Evolutionary conservation across 2,329 filamentous ascomycete species (phyloP), one percentile per base, ranked within the genome.

Genomic region (Torrubiella hemipterigena): DNA sequence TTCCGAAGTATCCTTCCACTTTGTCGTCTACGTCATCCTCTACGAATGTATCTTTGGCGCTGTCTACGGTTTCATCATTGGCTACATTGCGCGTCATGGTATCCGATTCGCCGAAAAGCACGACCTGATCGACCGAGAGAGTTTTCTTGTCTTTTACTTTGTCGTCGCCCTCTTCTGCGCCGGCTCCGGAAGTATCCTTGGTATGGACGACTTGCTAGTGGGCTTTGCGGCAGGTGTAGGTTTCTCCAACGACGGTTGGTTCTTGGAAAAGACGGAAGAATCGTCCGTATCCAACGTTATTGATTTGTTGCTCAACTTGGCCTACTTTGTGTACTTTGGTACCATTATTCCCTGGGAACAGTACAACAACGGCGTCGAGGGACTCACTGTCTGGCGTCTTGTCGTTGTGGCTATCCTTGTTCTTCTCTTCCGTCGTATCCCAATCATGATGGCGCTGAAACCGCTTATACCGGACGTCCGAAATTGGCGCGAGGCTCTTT

Each of bases 281-380:
- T 89, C 91, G 0, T 91, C 96, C 53, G 91, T 98, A 8, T 96
- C 89, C 54, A 96, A 98, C 73, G 91, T 98, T 52, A 98, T 98
- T 49, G 91, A 98, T 65, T 59, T 98, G 53, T 65, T 98, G 38
- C 77, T 98, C 62, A 98, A 98, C 57, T 72, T 98, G 75, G 73
- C 89, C 3, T 98, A 96, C 57, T 98, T 98, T 55, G 91, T 98
- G 44, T 98, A 91, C 54, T 81, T 98, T 41, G 91, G 91, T 32
- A 85, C 91, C 32, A 95, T 98, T 54, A 91, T 98, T 38, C 91
- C 91, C 2, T 98, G 91, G 91, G 74, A 81, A 45, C 77, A 85
- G 52, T 98, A 77, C 68, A 94, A 96, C 61, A 66, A 77, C 36
- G 64, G 69, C 2, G 63, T 64, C 0, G 63, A 93, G 34, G 86